Evolutionary conservation across 331 rosid genomes (phyloP).

Genomic region (Stylosanthes scabra): DNA sequence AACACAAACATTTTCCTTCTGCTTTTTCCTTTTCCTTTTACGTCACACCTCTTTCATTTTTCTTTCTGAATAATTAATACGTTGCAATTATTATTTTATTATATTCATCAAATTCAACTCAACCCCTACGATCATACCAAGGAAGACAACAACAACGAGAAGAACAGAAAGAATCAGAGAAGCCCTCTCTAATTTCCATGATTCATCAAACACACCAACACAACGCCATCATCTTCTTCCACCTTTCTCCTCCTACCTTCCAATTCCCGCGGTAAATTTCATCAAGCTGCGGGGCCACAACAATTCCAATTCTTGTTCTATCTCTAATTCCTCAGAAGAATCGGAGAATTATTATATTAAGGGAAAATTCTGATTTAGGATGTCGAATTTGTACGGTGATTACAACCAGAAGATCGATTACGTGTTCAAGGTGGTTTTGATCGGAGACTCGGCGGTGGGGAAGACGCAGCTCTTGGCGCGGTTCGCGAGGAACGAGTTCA

Average conservation of each 20-base stretch:
- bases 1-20: not conserved
- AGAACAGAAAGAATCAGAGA: not conserved
- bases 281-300: not conserved
- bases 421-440: slow-evolving; percentile 45
- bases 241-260: not conserved
- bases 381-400: slow-evolving; percentile 49
- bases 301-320: not conserved
- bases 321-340: not conserved
- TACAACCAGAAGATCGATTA: slow-evolving; percentile 48
- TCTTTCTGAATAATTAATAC: not conserved
- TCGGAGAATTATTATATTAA: not conserved
- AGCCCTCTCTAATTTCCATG: no score
- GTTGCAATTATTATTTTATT: not conserved
- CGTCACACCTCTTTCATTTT: not conserved
- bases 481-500: slow-evolving; percentile 45
- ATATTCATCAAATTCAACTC: not conserved
- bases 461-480: slow-evolving; percentile 50
- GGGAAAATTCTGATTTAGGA: not conserved
- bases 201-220: not conserved
- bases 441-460: slow-evolving; percentile 49
- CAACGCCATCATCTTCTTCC: not conserved
- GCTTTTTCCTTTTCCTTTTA: not conserved
- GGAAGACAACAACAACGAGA: not conserved
- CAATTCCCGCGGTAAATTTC: not conserved
- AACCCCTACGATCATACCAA: not conserved